A percentile compares a stretch with the other conserved stretches of the same genome.
These are phyloP conservation scores for Kwoniella sp. DNA, from an alignment of 768 basidiomycete species.

Conservation along the genomic window DNA sequence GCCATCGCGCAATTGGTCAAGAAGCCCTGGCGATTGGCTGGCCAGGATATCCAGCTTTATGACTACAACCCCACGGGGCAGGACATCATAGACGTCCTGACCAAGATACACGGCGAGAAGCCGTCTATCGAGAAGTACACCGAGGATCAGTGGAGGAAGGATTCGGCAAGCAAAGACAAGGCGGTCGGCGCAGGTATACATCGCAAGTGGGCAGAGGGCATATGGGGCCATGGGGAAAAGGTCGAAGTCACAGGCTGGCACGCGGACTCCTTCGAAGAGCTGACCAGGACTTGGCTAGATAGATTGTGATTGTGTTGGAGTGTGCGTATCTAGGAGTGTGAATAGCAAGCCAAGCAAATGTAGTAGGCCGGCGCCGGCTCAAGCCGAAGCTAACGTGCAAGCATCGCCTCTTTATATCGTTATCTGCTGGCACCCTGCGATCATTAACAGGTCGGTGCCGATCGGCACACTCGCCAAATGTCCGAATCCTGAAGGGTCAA, in stretches of 20 bases:
- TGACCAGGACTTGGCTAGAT: neutral
- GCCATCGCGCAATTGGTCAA: neutral
- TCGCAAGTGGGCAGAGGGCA: slow-evolving; percentile 1
- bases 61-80: slow-evolving; percentile 3
- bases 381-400: too few species aligned
- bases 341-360: too few species aligned
- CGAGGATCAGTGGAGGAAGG: neutral
- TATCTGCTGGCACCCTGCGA: too few species aligned
- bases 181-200: neutral
- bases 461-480: too few species aligned
- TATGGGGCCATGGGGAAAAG: neutral
- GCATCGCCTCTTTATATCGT: too few species aligned
- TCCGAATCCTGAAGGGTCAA: too few species aligned
- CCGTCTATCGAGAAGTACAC: slow-evolving; percentile 1
- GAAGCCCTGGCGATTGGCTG: neutral
- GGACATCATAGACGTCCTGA: slow-evolving; percentile 8
- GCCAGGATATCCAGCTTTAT: neutral
- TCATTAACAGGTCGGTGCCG: too few species aligned
- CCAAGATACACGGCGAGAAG: slow-evolving; percentile 5
- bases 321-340: too few species aligned
- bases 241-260: slow-evolving; percentile 1
- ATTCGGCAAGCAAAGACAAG: neutral
- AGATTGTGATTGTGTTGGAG: too few species aligned
- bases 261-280: neutral
- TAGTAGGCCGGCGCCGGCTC: too few species aligned